These are phyloP conservation scores for Dioszegia hungarica DNA, from an alignment of 768 basidiomycete species.

Conservation along the genomic window DNA sequence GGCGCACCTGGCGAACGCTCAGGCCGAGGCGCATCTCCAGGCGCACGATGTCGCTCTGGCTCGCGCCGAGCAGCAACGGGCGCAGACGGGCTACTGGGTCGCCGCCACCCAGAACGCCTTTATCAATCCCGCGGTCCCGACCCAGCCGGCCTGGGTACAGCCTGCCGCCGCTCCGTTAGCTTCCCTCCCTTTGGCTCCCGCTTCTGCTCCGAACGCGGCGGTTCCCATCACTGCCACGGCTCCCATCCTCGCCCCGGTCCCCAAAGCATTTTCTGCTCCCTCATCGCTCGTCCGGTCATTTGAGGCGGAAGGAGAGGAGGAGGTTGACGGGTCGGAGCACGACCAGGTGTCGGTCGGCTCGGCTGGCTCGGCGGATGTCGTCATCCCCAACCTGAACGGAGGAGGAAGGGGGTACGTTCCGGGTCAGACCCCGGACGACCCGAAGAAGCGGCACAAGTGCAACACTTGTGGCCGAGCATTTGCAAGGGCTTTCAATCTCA, in stretches of 20 bases:
- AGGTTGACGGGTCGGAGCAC: constrained; percentile 7
- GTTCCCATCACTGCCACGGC: not conserved
- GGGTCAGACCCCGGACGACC: constrained; percentile 47
- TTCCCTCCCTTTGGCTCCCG: not conserved
- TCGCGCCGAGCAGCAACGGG: not conserved
- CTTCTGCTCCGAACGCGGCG: not conserved
- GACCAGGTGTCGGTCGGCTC: constrained; percentile 4
- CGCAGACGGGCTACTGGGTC: constrained; percentile 5
- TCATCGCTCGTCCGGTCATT: constrained; percentile 11
- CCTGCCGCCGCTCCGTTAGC: not conserved
- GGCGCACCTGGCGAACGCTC: constrained; percentile 16
- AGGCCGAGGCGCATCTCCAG: constrained; percentile 35
- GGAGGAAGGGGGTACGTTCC: constrained; percentile 48
- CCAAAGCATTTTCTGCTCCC: not conserved
- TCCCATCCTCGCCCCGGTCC: not conserved
- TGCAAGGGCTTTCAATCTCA: constrained; percentile 87
- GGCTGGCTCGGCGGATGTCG: constrained; percentile 20
- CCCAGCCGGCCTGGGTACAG: not conserved
- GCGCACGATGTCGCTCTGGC: constrained; percentile 21
- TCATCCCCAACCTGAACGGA: constrained; percentile 41
- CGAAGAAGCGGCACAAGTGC: constrained; percentile 48
- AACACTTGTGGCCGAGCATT: constrained; percentile 60
- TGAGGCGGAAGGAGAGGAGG: constrained; percentile 32
- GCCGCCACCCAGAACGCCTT: constrained; percentile 1
- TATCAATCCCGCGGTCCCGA: not conserved